Evolutionary conservation across 495 filamentous ascomycete species (phyloP).

Genomic region (Diplogelasinospora grovesii): DNA sequence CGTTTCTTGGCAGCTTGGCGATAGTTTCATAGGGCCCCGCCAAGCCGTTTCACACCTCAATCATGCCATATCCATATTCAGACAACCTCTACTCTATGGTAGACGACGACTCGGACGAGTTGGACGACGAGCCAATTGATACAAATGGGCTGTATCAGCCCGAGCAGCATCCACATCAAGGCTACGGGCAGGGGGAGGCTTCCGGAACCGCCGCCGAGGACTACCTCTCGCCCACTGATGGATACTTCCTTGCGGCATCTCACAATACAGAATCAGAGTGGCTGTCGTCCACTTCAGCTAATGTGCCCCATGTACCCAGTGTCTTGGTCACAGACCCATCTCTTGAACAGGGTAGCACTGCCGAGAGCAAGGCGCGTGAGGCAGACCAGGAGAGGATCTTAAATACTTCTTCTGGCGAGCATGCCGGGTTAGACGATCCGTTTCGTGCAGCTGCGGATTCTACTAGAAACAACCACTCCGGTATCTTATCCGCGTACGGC

Average conservation of each 20-base stretch:
- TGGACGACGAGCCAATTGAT: conserved; percentile 21
- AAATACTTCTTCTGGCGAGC: not conserved
- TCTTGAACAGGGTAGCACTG: conserved; percentile 22
- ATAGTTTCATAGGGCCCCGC: conserved; percentile 4
- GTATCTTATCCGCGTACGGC: too few species aligned
- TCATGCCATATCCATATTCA: conserved; percentile 40
- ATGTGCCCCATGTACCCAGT: conserved; percentile 35
- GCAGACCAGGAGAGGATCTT: conserved; percentile 24
- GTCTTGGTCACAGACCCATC: conserved; percentile 37
- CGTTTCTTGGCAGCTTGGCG: conserved; percentile 7
- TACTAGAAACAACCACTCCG: not conserved
- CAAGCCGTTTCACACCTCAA: conserved; percentile 10
- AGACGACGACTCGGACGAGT: conserved; percentile 28
- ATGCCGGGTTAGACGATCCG: not conserved
- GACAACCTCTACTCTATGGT: conserved; percentile 38
- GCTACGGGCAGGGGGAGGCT: not conserved
- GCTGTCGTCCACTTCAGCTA: conserved; percentile 18
- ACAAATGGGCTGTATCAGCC: conserved; percentile 7
- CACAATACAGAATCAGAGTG: not conserved
- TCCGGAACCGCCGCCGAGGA: conserved; percentile 14
- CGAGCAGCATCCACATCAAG: conserved; percentile 2
- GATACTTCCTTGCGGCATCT: conserved; percentile 30
- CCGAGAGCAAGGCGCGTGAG: conserved; percentile 37
- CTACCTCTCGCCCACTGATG: conserved; percentile 35
- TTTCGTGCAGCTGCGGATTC: conserved; percentile 5